Conservation (phyloP, 768 basidiomycete genomes). For the Multifurca ochricompacta region DNA sequence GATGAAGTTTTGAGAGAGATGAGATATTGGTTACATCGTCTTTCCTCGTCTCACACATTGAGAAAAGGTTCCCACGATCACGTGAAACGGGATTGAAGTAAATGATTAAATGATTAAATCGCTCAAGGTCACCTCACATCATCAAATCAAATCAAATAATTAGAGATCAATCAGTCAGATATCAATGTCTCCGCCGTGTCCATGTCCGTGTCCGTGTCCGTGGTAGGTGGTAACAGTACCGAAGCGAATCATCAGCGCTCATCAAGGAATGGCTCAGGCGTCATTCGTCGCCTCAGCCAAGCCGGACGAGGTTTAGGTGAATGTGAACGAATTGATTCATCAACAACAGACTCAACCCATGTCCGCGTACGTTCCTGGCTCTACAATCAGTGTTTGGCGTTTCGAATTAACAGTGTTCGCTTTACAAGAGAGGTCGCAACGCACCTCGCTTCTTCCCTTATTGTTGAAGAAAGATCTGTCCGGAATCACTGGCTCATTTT, state of each 20-base stretch:
- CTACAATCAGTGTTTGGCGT: neutral
- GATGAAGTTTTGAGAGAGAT: neutral
- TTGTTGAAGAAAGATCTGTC: neutral
- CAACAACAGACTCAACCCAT: conserved; percentile 16
- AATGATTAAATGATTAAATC: too few relatives aligned
- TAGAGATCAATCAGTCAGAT: too few relatives aligned
- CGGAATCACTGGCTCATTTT: neutral
- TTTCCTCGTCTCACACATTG: too few relatives aligned
- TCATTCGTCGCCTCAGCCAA: conserved; percentile 21
- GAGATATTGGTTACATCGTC: too few relatives aligned
- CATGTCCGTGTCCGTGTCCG: neutral
- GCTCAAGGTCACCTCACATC: too few relatives aligned
- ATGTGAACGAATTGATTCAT: conserved; percentile 16
- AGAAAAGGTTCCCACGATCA: too few relatives aligned
- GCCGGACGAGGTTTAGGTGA: conserved; percentile 2
- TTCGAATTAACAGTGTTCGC: too few relatives aligned
- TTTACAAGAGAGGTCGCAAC: neutral
- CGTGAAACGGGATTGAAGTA: too few relatives aligned
- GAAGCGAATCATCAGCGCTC: conserved; percentile 2
- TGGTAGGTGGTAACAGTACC: neutral
- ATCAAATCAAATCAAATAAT: too few relatives aligned
- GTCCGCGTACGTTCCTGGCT: conserved; percentile 20
- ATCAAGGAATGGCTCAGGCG: conserved; percentile 21
- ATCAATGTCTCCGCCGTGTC: too few relatives aligned
- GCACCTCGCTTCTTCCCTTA: conserved; percentile 7